Conservation (phyloP, 768 basidiomycete species). For the Mycena capillaripes region DNA sequence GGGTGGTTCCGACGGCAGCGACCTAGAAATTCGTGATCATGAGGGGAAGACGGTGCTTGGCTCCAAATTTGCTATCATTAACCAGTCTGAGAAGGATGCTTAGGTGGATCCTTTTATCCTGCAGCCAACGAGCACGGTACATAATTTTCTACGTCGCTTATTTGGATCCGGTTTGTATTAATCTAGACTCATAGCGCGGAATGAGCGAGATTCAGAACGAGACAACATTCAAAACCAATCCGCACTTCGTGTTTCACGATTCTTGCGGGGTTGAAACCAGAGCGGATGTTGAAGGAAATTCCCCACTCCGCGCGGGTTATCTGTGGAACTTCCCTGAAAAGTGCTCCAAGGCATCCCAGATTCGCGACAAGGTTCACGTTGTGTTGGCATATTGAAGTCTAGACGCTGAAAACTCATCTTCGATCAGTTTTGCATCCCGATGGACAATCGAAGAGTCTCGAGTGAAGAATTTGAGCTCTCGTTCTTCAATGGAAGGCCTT, state of each 20-base stretch:
- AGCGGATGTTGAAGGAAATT: neutral
- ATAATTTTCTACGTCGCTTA: too few species aligned
- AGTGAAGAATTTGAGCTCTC: neutral
- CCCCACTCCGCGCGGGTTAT: neutral
- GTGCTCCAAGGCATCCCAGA: neutral
- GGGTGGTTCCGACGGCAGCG: neutral
- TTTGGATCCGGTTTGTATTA: neutral
- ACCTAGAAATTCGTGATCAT: neutral
- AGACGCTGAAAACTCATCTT: neutral
- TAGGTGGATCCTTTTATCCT: neutral
- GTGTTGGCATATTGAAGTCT: neutral
- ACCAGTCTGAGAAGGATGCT: neutral
- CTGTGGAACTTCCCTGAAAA: neutral
- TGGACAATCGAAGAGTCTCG: neutral
- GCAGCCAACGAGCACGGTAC: neutral
- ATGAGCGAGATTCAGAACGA: slow-evolving; percentile 12
- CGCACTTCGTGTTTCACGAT: slow-evolving; percentile 2
- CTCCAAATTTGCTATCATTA: neutral
- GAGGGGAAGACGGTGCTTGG: neutral
- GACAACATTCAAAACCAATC: slow-evolving; percentile 1
- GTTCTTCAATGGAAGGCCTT: neutral
- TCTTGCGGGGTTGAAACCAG: neutral
- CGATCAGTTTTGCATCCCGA: slow-evolving; percentile 1
- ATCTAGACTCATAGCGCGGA: neutral
- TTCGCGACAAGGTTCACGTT: neutral